Base-by-base conservation (phyloP, 2,329 filamentous ascomycete species). In the Aspergillus spinulosporus region DNA sequence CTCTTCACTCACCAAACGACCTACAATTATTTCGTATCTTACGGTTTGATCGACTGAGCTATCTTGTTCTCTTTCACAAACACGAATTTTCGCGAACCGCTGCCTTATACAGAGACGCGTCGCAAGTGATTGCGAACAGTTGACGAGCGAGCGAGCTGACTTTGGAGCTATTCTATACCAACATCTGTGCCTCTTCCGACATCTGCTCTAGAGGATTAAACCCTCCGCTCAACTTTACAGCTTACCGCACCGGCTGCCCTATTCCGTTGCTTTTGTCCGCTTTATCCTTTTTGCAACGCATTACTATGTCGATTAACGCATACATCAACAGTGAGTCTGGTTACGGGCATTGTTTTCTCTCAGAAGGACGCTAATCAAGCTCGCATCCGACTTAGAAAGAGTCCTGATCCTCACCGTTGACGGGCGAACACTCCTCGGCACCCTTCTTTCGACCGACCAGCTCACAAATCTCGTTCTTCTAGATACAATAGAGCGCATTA, bases 381-480 rank as follows among this genome's bases (percentile, higher is more conserved):
- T 39, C 6, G 40, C 32, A 1, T 12, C 11, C 8, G 40, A 8
- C 4, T 37, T 69, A 97, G 94, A 96, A 77, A 95, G 91, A 75
- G 90, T 97, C 66, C 82, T 92, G 57, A 88, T 97, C 68, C 84
- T 97, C 62, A 97, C 94, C 29, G 88, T 90, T 65, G 94, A 97
- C 76, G 94, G 93, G 50, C 88, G 93, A 66, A 96, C 90, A 46
- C 78, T 93, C 21, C 83, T 90, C 59, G 94, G 94, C 58, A 92
- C 82, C 2, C 85, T 99, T 52, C 80, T 93, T 48, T 90, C 89
- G 44, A 92, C 88, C 71, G 94, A 99, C 74, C 88, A 96, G 74
- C 86, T 88, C 68, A 97, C 94, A 64, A 99, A 99, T 75, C 79
- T 99, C 61, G 92, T 97, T 28, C 82, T 99, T 9, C 84, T 86